phyloP scores from a whole-genome alignment of 2,329 filamentous ascomycete species.

The Fusarium albosuccineum region DNA sequence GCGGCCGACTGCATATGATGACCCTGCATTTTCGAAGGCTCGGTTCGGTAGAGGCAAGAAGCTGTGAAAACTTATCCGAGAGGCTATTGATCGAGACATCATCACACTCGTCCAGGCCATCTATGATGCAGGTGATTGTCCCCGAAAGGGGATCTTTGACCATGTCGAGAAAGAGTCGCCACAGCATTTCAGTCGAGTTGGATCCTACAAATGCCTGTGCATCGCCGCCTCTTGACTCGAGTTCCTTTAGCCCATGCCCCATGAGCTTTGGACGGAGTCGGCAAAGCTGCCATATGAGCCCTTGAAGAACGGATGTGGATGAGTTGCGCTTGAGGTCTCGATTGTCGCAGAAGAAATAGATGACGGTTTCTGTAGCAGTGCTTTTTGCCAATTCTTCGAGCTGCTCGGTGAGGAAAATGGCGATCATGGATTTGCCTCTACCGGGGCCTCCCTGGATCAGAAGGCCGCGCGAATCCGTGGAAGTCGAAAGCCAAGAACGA shows the following conservation, averaged over 20 bases:
- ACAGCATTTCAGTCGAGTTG: constrained; percentile 8
- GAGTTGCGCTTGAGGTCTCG: constrained; percentile 18
- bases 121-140: constrained; percentile 8
- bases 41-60: background rate
- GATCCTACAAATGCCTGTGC: background rate
- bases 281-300: constrained; percentile 24
- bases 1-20: background rate
- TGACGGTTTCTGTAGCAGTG: background rate
- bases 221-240: background rate
- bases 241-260: background rate
- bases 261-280: background rate
- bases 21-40: background rate
- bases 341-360: constrained; percentile 30
- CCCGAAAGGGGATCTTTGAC: background rate
- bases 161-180: constrained; percentile 19
- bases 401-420: constrained; percentile 14
- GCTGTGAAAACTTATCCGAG: background rate
- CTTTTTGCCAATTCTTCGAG: background rate
- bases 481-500: constrained; percentile 6
- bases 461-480: background rate
- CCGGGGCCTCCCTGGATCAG: constrained; percentile 10
- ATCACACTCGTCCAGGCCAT: constrained; percentile 26
- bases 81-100: background rate
- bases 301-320: constrained; percentile 10
- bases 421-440: constrained; percentile 16